These are phyloP conservation scores for Penicillium sp. DNA, from an alignment of 2,329 filamentous ascomycete species.

Conservation along the genomic window DNA sequence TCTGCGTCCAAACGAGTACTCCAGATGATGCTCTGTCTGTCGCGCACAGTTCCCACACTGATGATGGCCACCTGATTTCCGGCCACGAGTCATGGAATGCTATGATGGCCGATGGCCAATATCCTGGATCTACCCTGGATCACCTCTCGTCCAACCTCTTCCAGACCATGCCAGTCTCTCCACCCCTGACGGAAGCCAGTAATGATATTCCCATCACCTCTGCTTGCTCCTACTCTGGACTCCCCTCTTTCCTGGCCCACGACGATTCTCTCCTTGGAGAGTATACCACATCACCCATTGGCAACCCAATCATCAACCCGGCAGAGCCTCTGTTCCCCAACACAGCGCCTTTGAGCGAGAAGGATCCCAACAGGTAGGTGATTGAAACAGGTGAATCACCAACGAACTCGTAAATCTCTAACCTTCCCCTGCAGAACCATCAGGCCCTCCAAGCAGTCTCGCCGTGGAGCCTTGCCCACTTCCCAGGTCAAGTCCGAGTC, in stretches of 20 bases:
- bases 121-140: conserved; percentile 39
- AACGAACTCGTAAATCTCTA: conserved; percentile 1
- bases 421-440: conserved; percentile 39
- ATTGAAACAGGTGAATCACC: neutral
- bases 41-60: conserved; percentile 41
- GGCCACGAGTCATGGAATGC: conserved; percentile 39
- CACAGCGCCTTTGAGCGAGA: conserved; percentile 42
- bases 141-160: conserved; percentile 40
- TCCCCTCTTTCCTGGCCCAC: conserved; percentile 40
- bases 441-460: conserved; percentile 41
- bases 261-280: conserved; percentile 44
- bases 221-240: conserved; percentile 43
- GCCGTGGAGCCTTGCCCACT: conserved; percentile 36
- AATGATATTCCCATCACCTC: conserved; percentile 46
- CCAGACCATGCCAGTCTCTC: conserved; percentile 44
- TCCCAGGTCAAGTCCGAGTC: conserved; percentile 38
- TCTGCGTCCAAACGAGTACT: conserved; percentile 37
- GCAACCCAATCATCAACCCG: conserved; percentile 39
- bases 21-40: conserved; percentile 42
- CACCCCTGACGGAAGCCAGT: conserved; percentile 46
- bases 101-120: conserved; percentile 38
- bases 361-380: conserved; percentile 46
- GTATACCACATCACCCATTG: conserved; percentile 37
- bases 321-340: conserved; percentile 45
- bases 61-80: conserved; percentile 39